Evolutionary conservation across 352 stramenopile genomes (phyloP), one percentile per base, ranked within the genome.

Genomic region (Pythium scleroteichum): DNA sequence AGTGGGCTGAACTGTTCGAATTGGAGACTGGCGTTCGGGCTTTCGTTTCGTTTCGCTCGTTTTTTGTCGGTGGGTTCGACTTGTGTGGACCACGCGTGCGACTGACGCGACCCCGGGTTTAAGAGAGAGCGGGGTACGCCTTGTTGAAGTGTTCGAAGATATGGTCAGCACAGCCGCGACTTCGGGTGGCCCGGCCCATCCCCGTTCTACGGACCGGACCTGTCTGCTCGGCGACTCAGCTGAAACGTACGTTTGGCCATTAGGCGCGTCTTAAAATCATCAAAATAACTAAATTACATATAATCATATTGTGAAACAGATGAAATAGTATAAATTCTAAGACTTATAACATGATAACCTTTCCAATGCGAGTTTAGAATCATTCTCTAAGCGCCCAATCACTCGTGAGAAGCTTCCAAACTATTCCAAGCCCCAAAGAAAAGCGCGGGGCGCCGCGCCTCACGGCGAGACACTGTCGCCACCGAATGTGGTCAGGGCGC

Each of bases 1-100:
- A 35, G 35, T 53, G 47, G 22, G 47, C 47, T 55, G 41, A 26
- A 59, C 40, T 51, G 52, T 52, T 51, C 39, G 52, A 59, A 51
- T 52, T 42, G 16, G 41, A 59, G 40, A 59, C n/a, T 59, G 52
- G 17, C 23, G 47, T 16, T 24, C 13, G 47, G 7, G 26, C 9
- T 9, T 5, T 14, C 46, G n/a, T n/a, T n/a, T n/a, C 17, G 23
- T 13, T 39, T 53, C 13, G 4, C 8, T n/a, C 42, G 22, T 48
- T 48, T 48, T 48, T 22, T 48, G n/a, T 48, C 42, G 29, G 23
- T 50, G 44, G 44, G 44, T 55, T 45, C 29, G 29, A 10, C 17
- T 17, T n/a, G 38, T 44, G 38, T 44, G 38, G 38, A 20, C 38
- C 38, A 44, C 38, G 17, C 38, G 38, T 44, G 38, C 13, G 13